Evolutionary conservation across 2,329 filamentous ascomycete species (phyloP), one percentile per base, ranked within the genome.

Genomic region (Clonostachys byssicola): DNA sequence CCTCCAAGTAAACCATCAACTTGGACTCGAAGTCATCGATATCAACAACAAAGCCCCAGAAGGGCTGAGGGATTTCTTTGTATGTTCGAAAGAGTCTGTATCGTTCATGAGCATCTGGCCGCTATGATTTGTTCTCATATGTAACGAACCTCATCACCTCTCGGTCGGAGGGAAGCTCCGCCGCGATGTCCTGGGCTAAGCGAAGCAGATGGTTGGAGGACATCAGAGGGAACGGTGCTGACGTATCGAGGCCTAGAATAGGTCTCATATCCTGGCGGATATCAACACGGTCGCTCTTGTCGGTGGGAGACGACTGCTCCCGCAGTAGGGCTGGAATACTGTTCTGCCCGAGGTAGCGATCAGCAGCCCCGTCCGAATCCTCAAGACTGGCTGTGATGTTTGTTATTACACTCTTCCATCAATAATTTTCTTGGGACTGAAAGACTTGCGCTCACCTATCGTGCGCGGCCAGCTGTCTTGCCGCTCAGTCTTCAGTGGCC

Each of bases 11-110:
- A 18, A 81, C 71, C 73, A 85, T 84, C 42, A 86, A 68, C 51
- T 77, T 80, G 5, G 79, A 77, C 55, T 86, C 82, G 30, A 86
- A 74, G 46, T 84, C 81, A 47, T 84, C 80, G 46, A 86, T 80
- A 53, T 85, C 81, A 48, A 84, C 75, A 16, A 86, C 78, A 44
- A 86, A 82, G 2, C 81, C 81, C 82, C 82, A 86, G 54, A 86
- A 86, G 2, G 80, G 80, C 43, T 86, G 82, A 2, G 82, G 78
- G 20, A 83, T 81, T 57, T 85, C 80, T 60, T 85, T 85, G 65
- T 85, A 86, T 3, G 81, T 80, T 41, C 79, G 75, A 57, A 86
- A 85, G 7, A 84, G 67, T 56, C 81, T 85, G 48, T 16, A 20
- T 20, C 8, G 34, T 14, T 5, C 14, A 14, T 30, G 9, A 30